phyloP scores from a whole-genome alignment of 108 stramenopile species.

The Pseudonitzschia pungens region DNA sequence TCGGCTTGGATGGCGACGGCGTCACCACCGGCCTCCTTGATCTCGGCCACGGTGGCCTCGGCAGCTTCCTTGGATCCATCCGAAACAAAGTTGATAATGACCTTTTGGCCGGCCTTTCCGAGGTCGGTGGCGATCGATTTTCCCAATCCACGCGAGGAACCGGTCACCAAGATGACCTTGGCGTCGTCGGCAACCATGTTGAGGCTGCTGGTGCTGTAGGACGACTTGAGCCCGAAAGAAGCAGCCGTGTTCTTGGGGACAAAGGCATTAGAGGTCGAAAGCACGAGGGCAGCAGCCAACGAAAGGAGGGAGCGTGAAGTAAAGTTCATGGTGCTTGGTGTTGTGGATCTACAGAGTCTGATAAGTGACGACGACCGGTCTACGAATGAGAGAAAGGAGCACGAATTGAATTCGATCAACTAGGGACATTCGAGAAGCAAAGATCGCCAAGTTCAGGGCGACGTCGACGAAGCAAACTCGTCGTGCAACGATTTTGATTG shows the following conservation, averaged over 20 bases:
- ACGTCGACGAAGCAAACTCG: no score
- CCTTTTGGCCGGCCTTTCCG: slow-evolving; percentile 86
- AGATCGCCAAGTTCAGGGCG: no score
- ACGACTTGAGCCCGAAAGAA: not conserved
- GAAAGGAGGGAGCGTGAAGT: slow-evolving; percentile 12
- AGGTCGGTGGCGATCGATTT: slow-evolving; percentile 89
- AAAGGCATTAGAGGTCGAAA: slow-evolving; percentile 26
- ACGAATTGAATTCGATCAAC: not conserved
- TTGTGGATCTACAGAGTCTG: not conserved
- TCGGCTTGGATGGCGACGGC: slow-evolving; percentile 87
- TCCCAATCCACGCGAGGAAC: slow-evolving; percentile 93
- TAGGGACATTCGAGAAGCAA: not conserved
- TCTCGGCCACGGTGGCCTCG: slow-evolving; percentile 75
- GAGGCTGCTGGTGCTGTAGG: slow-evolving; percentile 30
- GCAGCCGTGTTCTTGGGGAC: slow-evolving; percentile 14
- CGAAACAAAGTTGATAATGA: slow-evolving; percentile 92
- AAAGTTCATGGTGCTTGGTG: not conserved
- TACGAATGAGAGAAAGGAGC: no score
- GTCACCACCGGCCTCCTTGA: slow-evolving; percentile 79
- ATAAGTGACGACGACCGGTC: not conserved
- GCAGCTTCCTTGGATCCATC: slow-evolving; percentile 83
- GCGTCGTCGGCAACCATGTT: slow-evolving; percentile 83
- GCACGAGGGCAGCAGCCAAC: slow-evolving; percentile 19
- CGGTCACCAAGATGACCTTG: slow-evolving; percentile 89
- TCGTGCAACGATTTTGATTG: no score